Base-by-base conservation (phyloP, 1,139 yeast genomes). In the Geotrichum restrictum region DNA sequence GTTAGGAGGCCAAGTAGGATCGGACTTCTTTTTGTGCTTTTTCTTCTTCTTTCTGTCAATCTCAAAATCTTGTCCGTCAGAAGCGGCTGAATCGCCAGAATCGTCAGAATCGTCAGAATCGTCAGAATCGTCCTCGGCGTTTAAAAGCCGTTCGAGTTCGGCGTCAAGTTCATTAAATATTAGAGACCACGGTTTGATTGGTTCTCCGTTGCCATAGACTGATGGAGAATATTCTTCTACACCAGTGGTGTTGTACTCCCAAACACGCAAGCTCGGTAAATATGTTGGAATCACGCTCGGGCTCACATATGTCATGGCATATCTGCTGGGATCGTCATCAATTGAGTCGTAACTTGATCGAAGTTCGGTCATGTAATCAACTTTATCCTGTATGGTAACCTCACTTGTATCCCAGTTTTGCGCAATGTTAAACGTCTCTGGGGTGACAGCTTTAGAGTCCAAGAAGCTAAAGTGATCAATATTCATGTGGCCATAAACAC, bases 401-500 rank as follows among this genome's bases (percentile, higher is more conserved):
- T 21, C 18, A 6, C 51, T 2, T 58, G 59, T 31, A 50, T 38
- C 4, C 31, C 44, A 21, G 16, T 6, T 51, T 54, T 10, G 61
- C 45, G 48, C 8, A 7, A 13, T 22, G 31, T 38, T 32, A 8
- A 22, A 16, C 4, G 29, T 24, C 2, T 37, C 43, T 8, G 43
- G 38, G 11, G 43, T 39, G 19, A 39, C 42, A 7, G 56, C 36
- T 3, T 38, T 77, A 0, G 89, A 77, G 69, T 87, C 94, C 59
- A 84, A 74, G 0, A 95, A 88, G 45, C 85, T 75, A 64, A 86
- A 87, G 69, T 88, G 95, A 65, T 88, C 95, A 55, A 87, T 72
- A 67, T 88, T 88, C 95, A 88, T 88, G 64, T 88, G 96, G 0
- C 96, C 96, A 65, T 78, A 88, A 29, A 88, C 70, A 11, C 93